A percentile compares a stretch with the other conserved stretches of the same genome.
Conservation (phyloP, 257 asterid genomes). For the Avicennia marina region DNA sequence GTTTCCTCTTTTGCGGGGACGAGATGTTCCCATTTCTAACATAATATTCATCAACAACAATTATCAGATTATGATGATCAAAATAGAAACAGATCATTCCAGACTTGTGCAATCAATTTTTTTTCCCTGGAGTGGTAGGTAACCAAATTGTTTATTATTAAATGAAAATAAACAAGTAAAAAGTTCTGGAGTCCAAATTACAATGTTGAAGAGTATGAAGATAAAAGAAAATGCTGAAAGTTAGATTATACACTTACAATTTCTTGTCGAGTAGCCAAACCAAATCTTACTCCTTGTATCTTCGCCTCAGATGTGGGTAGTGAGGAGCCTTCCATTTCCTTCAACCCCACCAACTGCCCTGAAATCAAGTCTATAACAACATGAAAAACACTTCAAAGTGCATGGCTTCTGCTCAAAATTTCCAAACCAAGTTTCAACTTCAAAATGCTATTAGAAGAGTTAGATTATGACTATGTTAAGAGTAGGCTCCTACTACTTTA, state of each 20-base stretch:
- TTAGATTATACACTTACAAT: conserved; percentile 50
- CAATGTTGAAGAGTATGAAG: not conserved
- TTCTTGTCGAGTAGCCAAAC: conserved; percentile 79
- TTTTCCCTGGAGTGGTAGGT: too few species aligned
- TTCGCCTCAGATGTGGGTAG: conserved; percentile 48
- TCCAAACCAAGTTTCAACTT: not conserved
- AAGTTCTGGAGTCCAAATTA: conserved; percentile 5
- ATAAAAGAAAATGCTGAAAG: conserved; percentile 11
- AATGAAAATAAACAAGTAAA: conserved; percentile 5
- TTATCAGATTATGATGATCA: too few species aligned
- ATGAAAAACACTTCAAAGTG: conserved; percentile 10
- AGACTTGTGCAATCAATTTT: too few species aligned
- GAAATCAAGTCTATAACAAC: too few species aligned
- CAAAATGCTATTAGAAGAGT: too few species aligned
- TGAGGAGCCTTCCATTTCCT: conserved; percentile 60
- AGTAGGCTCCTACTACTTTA: too few species aligned
- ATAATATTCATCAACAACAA: too few species aligned
- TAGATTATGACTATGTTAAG: too few species aligned
- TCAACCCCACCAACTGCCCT: too few species aligned
- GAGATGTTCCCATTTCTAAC: too few species aligned
- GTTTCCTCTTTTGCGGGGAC: not conserved
- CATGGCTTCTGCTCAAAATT: not conserved
- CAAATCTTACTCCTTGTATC: conserved; percentile 55
- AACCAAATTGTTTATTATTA: too few species aligned
- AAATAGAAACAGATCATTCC: too few species aligned